Evolutionary conservation across 2,329 filamentous ascomycete genomes (phyloP), one percentile per base, ranked within the genome.

Genomic region (Macroventuria anomochaeta): DNA sequence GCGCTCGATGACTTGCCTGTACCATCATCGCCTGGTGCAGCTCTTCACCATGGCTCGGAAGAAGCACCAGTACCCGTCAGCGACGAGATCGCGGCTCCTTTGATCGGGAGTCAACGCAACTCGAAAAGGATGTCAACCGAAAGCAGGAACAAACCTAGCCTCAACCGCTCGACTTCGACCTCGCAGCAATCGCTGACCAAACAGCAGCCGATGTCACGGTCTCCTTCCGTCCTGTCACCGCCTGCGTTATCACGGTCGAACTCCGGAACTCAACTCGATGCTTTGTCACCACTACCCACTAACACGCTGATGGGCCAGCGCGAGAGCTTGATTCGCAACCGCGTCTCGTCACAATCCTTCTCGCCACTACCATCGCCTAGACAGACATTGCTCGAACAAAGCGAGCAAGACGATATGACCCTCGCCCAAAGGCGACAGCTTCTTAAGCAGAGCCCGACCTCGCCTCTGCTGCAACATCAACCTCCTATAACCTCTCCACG

Each of bases 401-500:
- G 38, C 61, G 54, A 70, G 62, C 77, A 81, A 1, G 90, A 93
- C 55, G 84, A 92, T 50, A 80, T 93, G 61, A 87, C 90, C 0
- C 80, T 95, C 15, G 88, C 85, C 34, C 84, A 89, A 63, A 86
- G 89, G 46, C 67, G 72, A 56, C 67, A 69, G 13, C 46, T 75
- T 13, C 69, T 79, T 10, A 73, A 77, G 55, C 57, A 67, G 23
- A 64, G 69, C 34, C 34, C 53, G 8, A 21, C 43, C 18, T 47
- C 61, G n/a, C 48, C 57, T 5, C 20, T 37, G 15, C 42, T 60
- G 20, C 55, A 57, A n/a, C 43, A 61, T 11, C 59, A 62, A 33
- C 13, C 53, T 5, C 55, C 61, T 1, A 5, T 58, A 2, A 42
- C 53, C 0, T 62, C 62, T 18, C 62, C 57, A 8, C 47, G 57